A percentile compares a stretch with the other conserved stretches of the same genome.
Conservation (phyloP, 805 yeast genomes). For the Sugiyamaella floridensis region DNA sequence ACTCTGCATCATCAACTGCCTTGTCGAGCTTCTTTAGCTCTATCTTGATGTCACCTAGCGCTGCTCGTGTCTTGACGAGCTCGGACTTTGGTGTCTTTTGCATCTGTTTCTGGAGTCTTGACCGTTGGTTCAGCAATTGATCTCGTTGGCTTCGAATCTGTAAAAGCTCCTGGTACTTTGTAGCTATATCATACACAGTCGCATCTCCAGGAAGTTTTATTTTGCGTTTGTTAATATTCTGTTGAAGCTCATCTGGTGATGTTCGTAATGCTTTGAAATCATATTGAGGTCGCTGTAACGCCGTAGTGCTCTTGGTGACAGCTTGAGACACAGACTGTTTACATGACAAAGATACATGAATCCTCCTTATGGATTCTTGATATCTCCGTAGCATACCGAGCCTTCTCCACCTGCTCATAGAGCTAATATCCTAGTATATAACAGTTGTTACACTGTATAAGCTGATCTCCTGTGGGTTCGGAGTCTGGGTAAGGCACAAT, state of each 20-base stretch:
- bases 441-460: no score
- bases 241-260: conserved; percentile 17
- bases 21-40: conserved; percentile 15
- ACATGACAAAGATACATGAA: no score
- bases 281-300: conserved; percentile 19
- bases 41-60: conserved; percentile 16
- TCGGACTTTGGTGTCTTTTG: conserved; percentile 4
- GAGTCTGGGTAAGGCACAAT: background rate
- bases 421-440: background rate
- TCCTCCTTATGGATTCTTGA: background rate
- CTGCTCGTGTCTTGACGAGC: background rate
- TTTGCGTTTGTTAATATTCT: conserved; percentile 21
- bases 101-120: conserved; percentile 18
- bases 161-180: conserved; percentile 19
- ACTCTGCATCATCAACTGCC: conserved; percentile 9
- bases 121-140: conserved; percentile 11
- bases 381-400: background rate
- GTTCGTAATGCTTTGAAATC: conserved; percentile 12
- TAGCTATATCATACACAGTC: conserved; percentile 21
- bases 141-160: conserved; percentile 10
- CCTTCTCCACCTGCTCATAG: background rate
- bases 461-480: no score
- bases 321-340: background rate
- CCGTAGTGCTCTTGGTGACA: conserved; percentile 2
- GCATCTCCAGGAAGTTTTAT: conserved; percentile 15